A percentile compares a stretch with the other conserved stretches of the same genome.
These are phyloP conservation scores for Dryadomyces quercivorus DNA, from an alignment of 2,329 filamentous ascomycete genomes.

Conservation along the genomic window DNA sequence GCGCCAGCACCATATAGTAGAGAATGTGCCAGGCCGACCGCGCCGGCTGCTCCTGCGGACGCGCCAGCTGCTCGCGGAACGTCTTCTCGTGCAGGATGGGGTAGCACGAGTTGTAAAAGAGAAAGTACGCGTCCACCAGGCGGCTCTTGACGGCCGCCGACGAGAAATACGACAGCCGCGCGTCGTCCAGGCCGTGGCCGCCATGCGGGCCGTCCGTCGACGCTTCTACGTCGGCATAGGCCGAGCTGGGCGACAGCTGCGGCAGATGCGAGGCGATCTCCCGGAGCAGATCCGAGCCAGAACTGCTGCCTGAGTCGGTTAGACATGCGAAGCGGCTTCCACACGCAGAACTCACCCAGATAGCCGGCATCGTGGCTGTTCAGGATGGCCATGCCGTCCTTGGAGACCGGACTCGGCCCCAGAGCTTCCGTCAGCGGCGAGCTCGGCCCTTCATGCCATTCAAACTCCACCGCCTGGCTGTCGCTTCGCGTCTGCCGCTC, in stretches of 20 bases:
- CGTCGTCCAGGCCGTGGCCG: no score
- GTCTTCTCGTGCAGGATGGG: constrained; percentile 31
- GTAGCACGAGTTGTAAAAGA: constrained; percentile 28
- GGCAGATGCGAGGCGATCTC: neutral
- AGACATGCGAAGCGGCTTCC: no score
- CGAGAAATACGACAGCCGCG: neutral
- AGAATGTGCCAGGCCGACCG: neutral
- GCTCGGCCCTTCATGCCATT: neutral
- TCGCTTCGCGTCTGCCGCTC: no score
- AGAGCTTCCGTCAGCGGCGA: neutral
- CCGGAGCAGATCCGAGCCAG: neutral
- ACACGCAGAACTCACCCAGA: no score
- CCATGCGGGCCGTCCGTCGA: no score
- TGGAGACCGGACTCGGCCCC: no score
- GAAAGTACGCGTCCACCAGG: constrained; percentile 29
- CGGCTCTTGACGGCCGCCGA: constrained; percentile 10
- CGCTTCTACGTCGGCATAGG: neutral
- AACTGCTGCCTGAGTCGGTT: neutral
- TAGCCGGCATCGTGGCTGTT: neutral
- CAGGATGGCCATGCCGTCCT: neutral
- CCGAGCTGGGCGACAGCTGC: neutral
- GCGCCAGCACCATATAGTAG: neutral
- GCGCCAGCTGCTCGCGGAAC: constrained; percentile 16
- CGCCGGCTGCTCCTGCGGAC: neutral
- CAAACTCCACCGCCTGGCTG: no score